Conservation (phyloP, 371 early-diverging fungal genomes). For the Mucor racemosus region DNA sequence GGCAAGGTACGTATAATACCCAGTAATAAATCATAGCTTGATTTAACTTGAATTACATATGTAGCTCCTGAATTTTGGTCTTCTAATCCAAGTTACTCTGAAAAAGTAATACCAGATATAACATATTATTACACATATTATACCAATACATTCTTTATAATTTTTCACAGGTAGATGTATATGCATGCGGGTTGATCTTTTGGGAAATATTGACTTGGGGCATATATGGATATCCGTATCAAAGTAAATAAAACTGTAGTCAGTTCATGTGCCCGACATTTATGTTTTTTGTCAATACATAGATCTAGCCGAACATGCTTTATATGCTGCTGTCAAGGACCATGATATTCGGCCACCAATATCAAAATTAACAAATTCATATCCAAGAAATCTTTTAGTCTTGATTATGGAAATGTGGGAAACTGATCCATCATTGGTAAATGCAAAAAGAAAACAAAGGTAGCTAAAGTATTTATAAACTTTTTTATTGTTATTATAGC, state of each 20-base stretch:
- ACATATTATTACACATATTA: neutral
- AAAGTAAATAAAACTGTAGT: slow-evolving; percentile 36
- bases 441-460: neutral
- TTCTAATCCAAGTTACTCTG: slow-evolving; percentile 72
- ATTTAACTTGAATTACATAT: neutral
- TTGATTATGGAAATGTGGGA: slow-evolving; percentile 81
- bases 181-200: slow-evolving; percentile 79
- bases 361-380: slow-evolving; percentile 53
- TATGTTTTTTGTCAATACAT: neutral
- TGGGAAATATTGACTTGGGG: slow-evolving; percentile 86
- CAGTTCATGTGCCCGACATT: neutral
- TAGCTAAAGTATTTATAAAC: neutral
- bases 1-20: slow-evolving; percentile 45
- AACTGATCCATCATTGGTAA: slow-evolving; percentile 60
- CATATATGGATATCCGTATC: slow-evolving; percentile 73
- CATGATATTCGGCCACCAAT: slow-evolving; percentile 66
- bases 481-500: neutral
- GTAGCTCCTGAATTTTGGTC: slow-evolving; percentile 80
- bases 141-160: neutral
- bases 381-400: slow-evolving; percentile 63
- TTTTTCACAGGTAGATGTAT: slow-evolving; percentile 48
- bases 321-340: slow-evolving; percentile 63
- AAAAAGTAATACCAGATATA: slow-evolving; percentile 59
- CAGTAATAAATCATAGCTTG: neutral
- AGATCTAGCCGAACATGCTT: slow-evolving; percentile 42